Evolutionary conservation across 352 stramenopile species (phyloP), one percentile per base, ranked within the genome.

Genomic region (Phytophthora capsici): DNA sequence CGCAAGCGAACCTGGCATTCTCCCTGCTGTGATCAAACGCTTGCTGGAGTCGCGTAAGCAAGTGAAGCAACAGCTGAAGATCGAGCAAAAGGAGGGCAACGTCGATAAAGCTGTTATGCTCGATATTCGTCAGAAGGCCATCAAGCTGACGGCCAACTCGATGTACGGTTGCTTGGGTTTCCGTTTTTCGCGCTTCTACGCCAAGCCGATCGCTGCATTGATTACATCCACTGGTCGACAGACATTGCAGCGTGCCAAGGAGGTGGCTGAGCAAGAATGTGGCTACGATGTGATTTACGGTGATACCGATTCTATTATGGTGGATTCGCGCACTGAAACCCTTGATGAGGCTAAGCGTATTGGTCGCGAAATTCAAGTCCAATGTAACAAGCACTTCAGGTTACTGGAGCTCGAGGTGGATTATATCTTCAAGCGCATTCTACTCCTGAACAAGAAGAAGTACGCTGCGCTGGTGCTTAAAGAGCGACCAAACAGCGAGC

Each of bases 291-390:
- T 99, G 2, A 98, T 99, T 51, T 99, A 99, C 71, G 98, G 98
- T 75, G 98, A 99, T 83, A 99, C 98, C n/a, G 98, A 99, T 81
- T 99, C 94, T 43, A 99, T 99, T 75, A 99, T 99, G 98, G 98
- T 99, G 56, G 86, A 97, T 70, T 96, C 88, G 30, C 87, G 91
- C 32, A 98, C 94, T 36, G 97, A 94, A 58, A 94, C 98, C 58
- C 76, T 98, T 1, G 88, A 92, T 8, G 92, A 98, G 43, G 97
- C 98, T 0, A 96, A 97, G 58, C 84, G 94, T 37, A 93, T 99
- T 36, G 97, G 96, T 60, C 83, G 83, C 32, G 84, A 98, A 63
- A 97, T 99, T 20, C 99, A 99, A 69, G 71, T 87, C 28, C 97
- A 99, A 77, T 98, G 99, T 67, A 99, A 99, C 83, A 99, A 99